phyloP scores from a whole-genome alignment of 2,329 filamentous ascomycete species.

The Harringtonia aguacate region DNA sequence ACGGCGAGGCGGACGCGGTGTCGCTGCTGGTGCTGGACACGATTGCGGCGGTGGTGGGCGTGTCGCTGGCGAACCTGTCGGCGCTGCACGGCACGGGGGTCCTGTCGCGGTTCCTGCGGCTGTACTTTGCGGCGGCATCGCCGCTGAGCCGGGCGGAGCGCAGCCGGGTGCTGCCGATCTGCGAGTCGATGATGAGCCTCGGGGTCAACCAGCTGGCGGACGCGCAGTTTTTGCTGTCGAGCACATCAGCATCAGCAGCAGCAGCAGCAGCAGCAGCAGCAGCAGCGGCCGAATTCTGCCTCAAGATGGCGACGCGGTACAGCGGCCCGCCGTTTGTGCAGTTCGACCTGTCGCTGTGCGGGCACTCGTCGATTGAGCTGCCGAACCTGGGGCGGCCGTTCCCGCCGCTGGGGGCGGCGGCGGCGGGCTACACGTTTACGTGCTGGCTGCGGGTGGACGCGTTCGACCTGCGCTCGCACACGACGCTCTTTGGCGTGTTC shows the following conservation, averaged over 20 bases:
- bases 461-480: conserved; percentile 78
- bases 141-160: conserved; percentile 44
- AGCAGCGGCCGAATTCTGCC: conserved; percentile 54
- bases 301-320: conserved; percentile 64
- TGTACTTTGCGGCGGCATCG: conserved; percentile 45
- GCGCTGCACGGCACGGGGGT: conserved; percentile 64
- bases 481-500: conserved; percentile 91
- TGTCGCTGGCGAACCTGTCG: conserved; percentile 58
- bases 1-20: conserved; percentile 28
- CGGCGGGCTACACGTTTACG: conserved; percentile 80
- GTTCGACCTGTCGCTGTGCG: conserved; percentile 82
- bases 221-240: conserved; percentile 60
- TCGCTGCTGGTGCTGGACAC: conserved; percentile 57
- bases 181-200: conserved; percentile 57
- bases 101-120: conserved; percentile 52
- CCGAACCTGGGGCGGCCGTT: conserved; percentile 77
- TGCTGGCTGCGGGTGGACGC: conserved; percentile 82
- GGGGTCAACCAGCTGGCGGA: conserved; percentile 76
- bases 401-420: conserved; percentile 61
- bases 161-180: conserved; percentile 53
- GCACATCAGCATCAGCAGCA: too few species aligned
- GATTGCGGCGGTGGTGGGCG: conserved; percentile 43
- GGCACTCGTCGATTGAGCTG: conserved; percentile 83
- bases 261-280: too few species aligned
- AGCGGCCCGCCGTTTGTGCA: conserved; percentile 78